A percentile compares a stretch with the other conserved stretches of the same genome.
Conservation (phyloP, 2,329 filamentous ascomycete species). For the Cladorrhinum sp. region DNA sequence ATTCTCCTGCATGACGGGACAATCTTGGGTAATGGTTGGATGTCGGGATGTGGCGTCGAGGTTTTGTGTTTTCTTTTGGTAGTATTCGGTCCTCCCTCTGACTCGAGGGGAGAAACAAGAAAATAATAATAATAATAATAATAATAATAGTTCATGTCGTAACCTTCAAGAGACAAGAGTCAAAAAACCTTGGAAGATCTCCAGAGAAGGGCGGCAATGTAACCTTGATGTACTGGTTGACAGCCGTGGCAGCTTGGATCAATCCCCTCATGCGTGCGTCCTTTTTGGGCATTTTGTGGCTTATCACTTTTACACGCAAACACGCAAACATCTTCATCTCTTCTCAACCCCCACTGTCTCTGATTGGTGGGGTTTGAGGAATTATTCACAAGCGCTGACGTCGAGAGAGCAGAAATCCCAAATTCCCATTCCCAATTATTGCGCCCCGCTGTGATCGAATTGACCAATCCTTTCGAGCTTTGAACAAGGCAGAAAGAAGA, state of each 20-base stretch:
- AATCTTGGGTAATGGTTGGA: constrained; percentile 17
- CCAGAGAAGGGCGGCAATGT: constrained; percentile 1
- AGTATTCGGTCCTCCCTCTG: neutral
- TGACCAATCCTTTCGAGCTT: neutral
- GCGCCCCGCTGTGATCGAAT: constrained; percentile 5
- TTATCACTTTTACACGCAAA: neutral
- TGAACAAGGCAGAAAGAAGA: too few species aligned
- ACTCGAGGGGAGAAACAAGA: too few species aligned
- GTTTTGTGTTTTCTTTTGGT: neutral
- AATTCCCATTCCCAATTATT: constrained; percentile 1
- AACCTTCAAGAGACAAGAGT: too few species aligned
- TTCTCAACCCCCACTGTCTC: neutral
- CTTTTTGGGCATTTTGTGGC: neutral
- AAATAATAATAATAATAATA: neutral
- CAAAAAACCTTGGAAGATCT: neutral
- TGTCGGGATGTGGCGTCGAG: constrained; percentile 9
- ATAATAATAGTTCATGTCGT: neutral
- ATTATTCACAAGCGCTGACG: neutral
- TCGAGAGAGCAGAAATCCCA: neutral
- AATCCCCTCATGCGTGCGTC: neutral
- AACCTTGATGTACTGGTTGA: constrained; percentile 9
- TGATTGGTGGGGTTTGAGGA: constrained; percentile 3
- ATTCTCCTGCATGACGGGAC: neutral
- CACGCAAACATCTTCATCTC: neutral
- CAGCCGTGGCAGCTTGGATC: neutral